Evolutionary conservation across 257 asterid genomes (phyloP).

Genomic region (Lithospermum erythrorhizon): DNA sequence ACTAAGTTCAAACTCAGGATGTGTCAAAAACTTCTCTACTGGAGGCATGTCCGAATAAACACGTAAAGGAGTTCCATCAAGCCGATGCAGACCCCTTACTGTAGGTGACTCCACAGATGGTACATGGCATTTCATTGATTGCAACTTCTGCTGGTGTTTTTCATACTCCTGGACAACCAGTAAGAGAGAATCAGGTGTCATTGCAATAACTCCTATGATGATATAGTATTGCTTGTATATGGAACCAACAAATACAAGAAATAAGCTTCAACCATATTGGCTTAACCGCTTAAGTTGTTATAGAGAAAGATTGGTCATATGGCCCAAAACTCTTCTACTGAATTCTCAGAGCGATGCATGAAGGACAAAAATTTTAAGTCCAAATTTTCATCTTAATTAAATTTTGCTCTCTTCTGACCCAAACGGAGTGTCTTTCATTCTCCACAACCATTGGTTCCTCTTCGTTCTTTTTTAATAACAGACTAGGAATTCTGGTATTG

Average conservation of each 20-base stretch:
- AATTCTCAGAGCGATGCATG: too few relatives aligned
- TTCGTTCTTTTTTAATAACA: too few relatives aligned
- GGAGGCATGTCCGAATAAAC: slow-evolving; percentile 87
- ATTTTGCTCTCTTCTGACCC: too few relatives aligned
- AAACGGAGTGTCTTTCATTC: too few relatives aligned
- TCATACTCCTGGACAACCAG: slow-evolving; percentile 51
- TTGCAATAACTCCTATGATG: not conserved
- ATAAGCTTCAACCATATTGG: too few relatives aligned
- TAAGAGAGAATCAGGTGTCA: not conserved
- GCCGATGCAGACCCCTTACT: slow-evolving; percentile 27
- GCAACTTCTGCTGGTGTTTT: slow-evolving; percentile 39
- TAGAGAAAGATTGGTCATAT: too few relatives aligned
- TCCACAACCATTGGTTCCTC: too few relatives aligned
- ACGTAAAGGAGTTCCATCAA: slow-evolving; percentile 46
- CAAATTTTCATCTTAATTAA: too few relatives aligned
- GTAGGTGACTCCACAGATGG: slow-evolving; percentile 25
- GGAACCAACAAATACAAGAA: not conserved
- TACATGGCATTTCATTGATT: slow-evolving; percentile 28
- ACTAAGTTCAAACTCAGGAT: slow-evolving; percentile 76
- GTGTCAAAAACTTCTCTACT: slow-evolving; percentile 73
- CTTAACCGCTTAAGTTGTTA: too few relatives aligned
- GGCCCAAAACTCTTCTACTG: too few relatives aligned
- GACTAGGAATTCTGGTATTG: too few relatives aligned
- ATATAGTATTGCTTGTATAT: not conserved
- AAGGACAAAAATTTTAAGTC: too few relatives aligned